phyloP scores from a whole-genome alignment of 2,329 filamentous ascomycete species.

The Cladosporium oxysporum region DNA sequence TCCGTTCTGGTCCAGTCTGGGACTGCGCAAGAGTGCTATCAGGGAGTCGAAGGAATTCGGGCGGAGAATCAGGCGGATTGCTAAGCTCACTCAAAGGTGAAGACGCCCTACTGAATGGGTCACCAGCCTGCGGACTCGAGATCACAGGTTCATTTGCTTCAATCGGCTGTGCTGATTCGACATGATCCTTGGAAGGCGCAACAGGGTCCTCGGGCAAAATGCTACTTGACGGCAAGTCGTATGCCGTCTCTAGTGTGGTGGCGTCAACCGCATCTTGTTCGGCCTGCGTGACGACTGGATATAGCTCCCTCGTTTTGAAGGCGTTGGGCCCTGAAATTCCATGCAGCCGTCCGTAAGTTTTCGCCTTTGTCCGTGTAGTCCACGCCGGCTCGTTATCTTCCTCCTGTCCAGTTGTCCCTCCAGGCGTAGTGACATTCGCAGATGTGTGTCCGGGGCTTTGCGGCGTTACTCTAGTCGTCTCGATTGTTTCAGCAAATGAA shows the following conservation, averaged over 20 bases:
- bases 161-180: not conserved
- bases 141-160: not conserved
- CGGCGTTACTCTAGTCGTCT: not conserved
- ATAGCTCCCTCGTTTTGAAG: not conserved
- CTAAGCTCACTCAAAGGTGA: conserved; percentile 17
- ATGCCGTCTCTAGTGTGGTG: not conserved
- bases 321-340: not conserved
- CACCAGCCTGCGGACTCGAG: not conserved
- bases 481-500: not conserved
- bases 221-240: conserved; percentile 3
- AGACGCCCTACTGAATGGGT: conserved; percentile 1
- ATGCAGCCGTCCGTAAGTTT: conserved; percentile 1
- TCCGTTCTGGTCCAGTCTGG: not conserved
- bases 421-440: not conserved
- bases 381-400: conserved; percentile 16
- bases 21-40: not conserved
- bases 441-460: not conserved
- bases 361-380: not conserved
- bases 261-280: conserved; percentile 5
- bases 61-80: conserved; percentile 12
- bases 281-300: not conserved
- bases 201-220: not conserved
- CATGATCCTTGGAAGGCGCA: not conserved
- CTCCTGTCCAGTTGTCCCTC: not conserved
- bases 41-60: not conserved